These are phyloP conservation scores for Fusarium pseudograminearum DNA, from an alignment of 2,329 filamentous ascomycete genomes.

Conservation along the genomic window DNA sequence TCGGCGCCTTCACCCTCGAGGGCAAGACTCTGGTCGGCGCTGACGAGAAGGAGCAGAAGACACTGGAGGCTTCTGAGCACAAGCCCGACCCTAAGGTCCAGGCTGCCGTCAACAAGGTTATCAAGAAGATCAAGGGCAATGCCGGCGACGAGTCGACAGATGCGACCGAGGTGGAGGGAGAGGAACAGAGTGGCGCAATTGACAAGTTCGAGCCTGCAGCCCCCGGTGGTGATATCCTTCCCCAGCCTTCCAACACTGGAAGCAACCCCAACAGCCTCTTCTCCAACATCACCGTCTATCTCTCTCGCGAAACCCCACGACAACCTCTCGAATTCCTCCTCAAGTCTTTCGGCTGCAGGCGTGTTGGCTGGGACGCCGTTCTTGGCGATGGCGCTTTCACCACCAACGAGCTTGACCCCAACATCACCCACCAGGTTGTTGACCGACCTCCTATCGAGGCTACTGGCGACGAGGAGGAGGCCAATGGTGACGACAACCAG, in stretches of 20 bases:
- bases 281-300: constrained; percentile 87
- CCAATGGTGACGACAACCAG: constrained; percentile 69
- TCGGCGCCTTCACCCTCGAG: constrained; percentile 91
- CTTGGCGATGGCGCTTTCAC: constrained; percentile 94
- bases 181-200: constrained; percentile 72
- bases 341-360: constrained; percentile 93
- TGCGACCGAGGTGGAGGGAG: constrained; percentile 56
- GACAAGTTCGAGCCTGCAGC: constrained; percentile 92
- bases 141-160: constrained; percentile 58
- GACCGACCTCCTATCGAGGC: constrained; percentile 84
- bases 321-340: constrained; percentile 93
- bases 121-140: constrained; percentile 73
- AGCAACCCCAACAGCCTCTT: constrained; percentile 82
- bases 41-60: constrained; percentile 61
- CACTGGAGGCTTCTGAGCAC: constrained; percentile 61
- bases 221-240: constrained; percentile 85
- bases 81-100: constrained; percentile 72
- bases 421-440: constrained; percentile 96
- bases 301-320: constrained; percentile 92
- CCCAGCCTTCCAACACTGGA: constrained; percentile 77
- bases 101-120: constrained; percentile 75
- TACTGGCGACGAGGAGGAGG: constrained; percentile 58
- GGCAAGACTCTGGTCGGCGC: constrained; percentile 71
- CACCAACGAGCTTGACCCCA: constrained; percentile 84
- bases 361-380: constrained; percentile 93